phyloP scores from a whole-genome alignment of 345 rosid genomes.

The Psidium guajava region DNA sequence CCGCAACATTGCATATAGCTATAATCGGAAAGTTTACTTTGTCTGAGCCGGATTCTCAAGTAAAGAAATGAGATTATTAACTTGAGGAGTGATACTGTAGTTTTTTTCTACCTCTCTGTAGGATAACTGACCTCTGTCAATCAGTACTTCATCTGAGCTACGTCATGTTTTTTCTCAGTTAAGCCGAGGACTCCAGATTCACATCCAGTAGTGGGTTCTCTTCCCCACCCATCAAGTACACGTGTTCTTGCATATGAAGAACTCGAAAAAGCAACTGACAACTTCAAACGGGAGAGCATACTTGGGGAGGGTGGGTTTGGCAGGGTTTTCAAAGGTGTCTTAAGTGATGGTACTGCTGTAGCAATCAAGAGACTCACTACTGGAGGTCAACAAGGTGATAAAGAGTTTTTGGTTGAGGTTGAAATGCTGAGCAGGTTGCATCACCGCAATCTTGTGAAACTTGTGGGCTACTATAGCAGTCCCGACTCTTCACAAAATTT shows the following conservation, averaged over 20 bases:
- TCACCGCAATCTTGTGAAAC: slow-evolving; percentile 98
- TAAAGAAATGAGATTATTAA: background rate
- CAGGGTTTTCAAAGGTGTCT: slow-evolving; percentile 88
- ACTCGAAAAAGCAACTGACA: slow-evolving; percentile 89
- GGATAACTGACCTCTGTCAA: background rate
- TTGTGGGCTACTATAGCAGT: slow-evolving; percentile 86
- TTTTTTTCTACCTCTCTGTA: background rate
- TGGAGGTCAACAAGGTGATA: slow-evolving; percentile 97
- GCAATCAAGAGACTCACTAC: slow-evolving; percentile 88
- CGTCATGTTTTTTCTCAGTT: slow-evolving; percentile 19
- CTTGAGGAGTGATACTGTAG: background rate
- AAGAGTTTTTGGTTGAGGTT: slow-evolving; percentile 94
- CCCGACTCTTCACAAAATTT: slow-evolving; percentile 88
- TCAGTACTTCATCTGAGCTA: background rate
- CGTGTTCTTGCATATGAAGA: slow-evolving; percentile 88
- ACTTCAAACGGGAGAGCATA: slow-evolving; percentile 73
- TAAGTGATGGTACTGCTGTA: slow-evolving; percentile 97
- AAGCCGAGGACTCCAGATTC: slow-evolving; percentile 48
- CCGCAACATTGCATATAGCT: background rate
- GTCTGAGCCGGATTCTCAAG: background rate
- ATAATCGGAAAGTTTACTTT: background rate
- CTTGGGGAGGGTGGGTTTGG: slow-evolving; percentile 99
- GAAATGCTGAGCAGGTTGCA: slow-evolving; percentile 99
- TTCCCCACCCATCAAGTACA: slow-evolving; percentile 82
- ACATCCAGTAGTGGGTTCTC: slow-evolving; percentile 42